Percentiles rank a stretch among this genome's conserved stretches.
Evolutionary conservation across 2,329 filamentous ascomycete species (phyloP).

Genomic region (Daldinia eschscholtzii): DNA sequence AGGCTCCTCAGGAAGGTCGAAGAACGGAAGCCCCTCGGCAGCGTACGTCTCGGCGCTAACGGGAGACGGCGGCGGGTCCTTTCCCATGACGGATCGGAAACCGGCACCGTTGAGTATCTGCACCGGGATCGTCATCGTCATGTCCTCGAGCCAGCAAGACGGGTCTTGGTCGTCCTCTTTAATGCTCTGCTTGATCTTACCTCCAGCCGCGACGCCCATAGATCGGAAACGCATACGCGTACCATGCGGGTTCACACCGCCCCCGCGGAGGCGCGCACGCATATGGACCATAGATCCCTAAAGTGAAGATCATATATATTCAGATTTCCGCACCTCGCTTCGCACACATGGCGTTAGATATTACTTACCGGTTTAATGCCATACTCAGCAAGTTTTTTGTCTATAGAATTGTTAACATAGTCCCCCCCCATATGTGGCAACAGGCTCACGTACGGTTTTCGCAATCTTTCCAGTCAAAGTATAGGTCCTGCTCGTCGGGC

Average conservation of each 20-base stretch:
- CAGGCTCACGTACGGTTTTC: neutral
- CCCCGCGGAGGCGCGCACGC: neutral
- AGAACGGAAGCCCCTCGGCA: constrained; percentile 55
- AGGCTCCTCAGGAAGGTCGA: constrained; percentile 47
- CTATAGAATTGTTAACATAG: neutral
- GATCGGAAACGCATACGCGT: too few relatives aligned
- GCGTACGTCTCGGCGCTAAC: constrained; percentile 54
- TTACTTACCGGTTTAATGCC: neutral
- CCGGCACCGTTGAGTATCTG: constrained; percentile 56
- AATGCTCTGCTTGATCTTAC: constrained; percentile 42
- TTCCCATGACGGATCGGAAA: constrained; percentile 55
- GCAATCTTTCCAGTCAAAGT: neutral
- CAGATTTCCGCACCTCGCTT: too few relatives aligned
- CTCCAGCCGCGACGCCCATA: constrained; percentile 40
- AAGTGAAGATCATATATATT: neutral
- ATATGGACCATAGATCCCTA: neutral
- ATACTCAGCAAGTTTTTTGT: constrained; percentile 9
- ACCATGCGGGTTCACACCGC: neutral
- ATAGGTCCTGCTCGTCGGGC: neutral
- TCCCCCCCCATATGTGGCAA: neutral
- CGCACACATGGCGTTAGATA: too few relatives aligned
- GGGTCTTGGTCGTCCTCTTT: neutral
- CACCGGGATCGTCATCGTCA: constrained; percentile 44
- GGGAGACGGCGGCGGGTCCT: constrained; percentile 52
- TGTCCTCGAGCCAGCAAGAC: constrained; percentile 18